Base-by-base conservation (phyloP, 352 stramenopile genomes). In the Plasmopara halstedii region DNA sequence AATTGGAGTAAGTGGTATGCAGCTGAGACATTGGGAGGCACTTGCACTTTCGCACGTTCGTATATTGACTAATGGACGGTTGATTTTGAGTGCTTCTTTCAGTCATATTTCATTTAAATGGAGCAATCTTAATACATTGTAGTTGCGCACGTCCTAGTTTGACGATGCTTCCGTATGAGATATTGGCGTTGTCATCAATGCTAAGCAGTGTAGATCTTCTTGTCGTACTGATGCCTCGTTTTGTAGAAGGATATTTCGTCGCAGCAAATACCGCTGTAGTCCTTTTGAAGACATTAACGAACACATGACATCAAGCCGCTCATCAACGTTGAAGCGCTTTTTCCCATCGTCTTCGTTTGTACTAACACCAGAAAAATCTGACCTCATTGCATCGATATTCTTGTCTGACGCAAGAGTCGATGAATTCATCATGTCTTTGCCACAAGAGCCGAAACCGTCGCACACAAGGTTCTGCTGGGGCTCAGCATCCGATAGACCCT, bases 281-380 rank as follows among this genome's bases (percentile, higher is more conserved):
- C 73, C 78, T 10, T 79, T 54, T 2, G 66, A 68, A 2, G 81
- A 93, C 48, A 93, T 52, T 4, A 93, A 49, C 10, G 81, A 93
- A 53, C 81, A 90, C 42, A 93, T 56, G 18, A 84, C 81, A 60
- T 93, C 75, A 29, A 93, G 53, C 19, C 78, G 66, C 27, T 64
- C 49, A 50, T 67, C 58, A 37, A 59, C 60, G 32, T 66, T 39
- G 5, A 19, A 9, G 4, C 5, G 42, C 34, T 40, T 39, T 42
- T 55, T 50, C 40, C 46, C 35, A 18, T 49, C 34, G 33, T 54
- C 29, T 50, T 47, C 3, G 39, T 20, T 26, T 38, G 32, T 17
- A 60, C 63, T 1, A 41, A 51, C 14, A 29, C 17, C 17, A 50
- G 58, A 19, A 55, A 56, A 27, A 49, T 67, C 19, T 51, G 41